These are phyloP conservation scores for Dictyostelium discoideum DNA, from an alignment of 78 protist species.

Conservation along the genomic window DNA sequence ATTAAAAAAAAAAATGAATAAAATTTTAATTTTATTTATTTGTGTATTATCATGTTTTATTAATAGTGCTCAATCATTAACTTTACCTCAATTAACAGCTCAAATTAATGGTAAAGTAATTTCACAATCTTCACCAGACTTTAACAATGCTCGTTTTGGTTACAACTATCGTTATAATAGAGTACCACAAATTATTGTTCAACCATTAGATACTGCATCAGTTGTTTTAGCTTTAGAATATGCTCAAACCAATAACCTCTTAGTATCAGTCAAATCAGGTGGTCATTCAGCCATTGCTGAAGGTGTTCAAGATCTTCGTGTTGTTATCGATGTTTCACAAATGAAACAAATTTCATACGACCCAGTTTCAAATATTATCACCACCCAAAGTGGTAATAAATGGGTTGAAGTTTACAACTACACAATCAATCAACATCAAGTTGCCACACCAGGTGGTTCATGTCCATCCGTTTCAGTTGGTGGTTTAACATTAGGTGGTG, in stretches of 20 bases:
- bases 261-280: constrained; percentile 58
- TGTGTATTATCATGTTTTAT: neutral
- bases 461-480: constrained; percentile 83
- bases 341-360: constrained; percentile 39
- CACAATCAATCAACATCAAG: neutral
- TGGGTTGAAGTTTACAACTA: constrained; percentile 60
- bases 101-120: neutral
- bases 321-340: constrained; percentile 45
- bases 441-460: constrained; percentile 62
- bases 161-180: constrained; percentile 42
- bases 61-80: neutral
- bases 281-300: constrained; percentile 45
- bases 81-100: constrained; percentile 11
- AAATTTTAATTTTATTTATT: neutral
- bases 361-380: neutral
- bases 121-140: neutral
- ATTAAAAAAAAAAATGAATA: constrained; percentile 7
- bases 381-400: constrained; percentile 63
- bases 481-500: constrained; percentile 81
- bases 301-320: constrained; percentile 42
- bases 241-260: constrained; percentile 34
- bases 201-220: constrained; percentile 3
- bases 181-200: constrained; percentile 32
- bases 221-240: constrained; percentile 43
- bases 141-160: constrained; percentile 36